phyloP scores from a whole-genome alignment of 371 early-diverging fungal species.

The Fennellomyces sp. region DNA sequence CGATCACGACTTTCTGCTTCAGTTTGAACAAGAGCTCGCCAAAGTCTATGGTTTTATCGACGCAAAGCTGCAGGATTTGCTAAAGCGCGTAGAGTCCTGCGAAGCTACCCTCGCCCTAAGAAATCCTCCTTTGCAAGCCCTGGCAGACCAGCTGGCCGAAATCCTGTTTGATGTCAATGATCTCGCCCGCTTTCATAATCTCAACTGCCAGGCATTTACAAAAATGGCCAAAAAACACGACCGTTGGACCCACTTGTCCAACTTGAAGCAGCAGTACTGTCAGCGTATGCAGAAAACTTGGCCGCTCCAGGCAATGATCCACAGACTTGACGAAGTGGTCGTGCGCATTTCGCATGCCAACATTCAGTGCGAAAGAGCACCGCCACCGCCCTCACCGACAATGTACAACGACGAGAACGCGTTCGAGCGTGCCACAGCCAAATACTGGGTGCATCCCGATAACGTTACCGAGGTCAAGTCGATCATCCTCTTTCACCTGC shows the following conservation, averaged over 20 bases:
- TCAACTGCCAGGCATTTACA: conserved; percentile 94
- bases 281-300: conserved; percentile 71
- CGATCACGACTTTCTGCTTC: conserved; percentile 74
- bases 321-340: conserved; percentile 87
- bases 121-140: conserved; percentile 4
- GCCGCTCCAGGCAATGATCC: conserved; percentile 63
- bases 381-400: not conserved
- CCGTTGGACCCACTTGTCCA: conserved; percentile 75
- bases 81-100: conserved; percentile 70
- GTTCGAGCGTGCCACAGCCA: conserved; percentile 48
- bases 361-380: conserved; percentile 8
- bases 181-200: conserved; percentile 87
- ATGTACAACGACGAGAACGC: conserved; percentile 31
- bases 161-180: conserved; percentile 85
- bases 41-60: conserved; percentile 84
- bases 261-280: conserved; percentile 73
- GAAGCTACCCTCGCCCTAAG: conserved; percentile 51
- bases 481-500: conserved; percentile 89
- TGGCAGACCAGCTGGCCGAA: conserved; percentile 72
- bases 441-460: conserved; percentile 94
- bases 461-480: conserved; percentile 94
- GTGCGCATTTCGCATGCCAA: conserved; percentile 69
- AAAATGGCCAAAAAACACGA: conserved; percentile 98
- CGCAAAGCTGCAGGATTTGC: conserved; percentile 72
- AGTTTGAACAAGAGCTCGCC: conserved; percentile 78